A percentile compares a stretch with the other conserved stretches of the same genome.
Evolutionary conservation across 306 rosid genomes (phyloP).

Genomic region (Vigna nakashimae): DNA sequence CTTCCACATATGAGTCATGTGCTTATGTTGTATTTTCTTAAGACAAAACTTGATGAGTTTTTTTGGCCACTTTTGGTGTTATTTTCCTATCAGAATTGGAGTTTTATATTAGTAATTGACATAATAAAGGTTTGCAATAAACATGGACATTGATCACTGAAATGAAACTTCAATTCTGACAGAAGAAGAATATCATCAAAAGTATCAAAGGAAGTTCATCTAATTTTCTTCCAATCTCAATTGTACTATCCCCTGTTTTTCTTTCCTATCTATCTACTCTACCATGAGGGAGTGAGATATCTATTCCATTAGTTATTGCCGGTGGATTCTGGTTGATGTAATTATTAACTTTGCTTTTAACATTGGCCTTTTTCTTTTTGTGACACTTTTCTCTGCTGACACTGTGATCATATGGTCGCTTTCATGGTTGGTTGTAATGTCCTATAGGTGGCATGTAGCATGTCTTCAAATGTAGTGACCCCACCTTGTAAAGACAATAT

Average conservation of each 20-base stretch:
- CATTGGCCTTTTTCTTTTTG: conserved; percentile 55
- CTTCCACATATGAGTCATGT: conserved; percentile 36
- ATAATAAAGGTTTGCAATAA: too few relatives aligned
- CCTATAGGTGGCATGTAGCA: conserved; percentile 43
- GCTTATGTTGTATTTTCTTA: conserved; percentile 48
- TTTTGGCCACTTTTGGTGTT: too few relatives aligned
- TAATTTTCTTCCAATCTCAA: conserved; percentile 25
- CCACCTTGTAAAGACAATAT: conserved; percentile 38
- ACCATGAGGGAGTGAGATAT: conserved; percentile 40
- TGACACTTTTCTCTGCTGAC: conserved; percentile 48
- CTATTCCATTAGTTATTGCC: conserved; percentile 49
- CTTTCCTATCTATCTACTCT: conserved; percentile 2
- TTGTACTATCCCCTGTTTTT: conserved; percentile 27
- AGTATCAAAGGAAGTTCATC: neutral
- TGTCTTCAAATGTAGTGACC: conserved; percentile 37
- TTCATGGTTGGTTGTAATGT: conserved; percentile 49
- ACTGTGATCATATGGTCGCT: conserved; percentile 42
- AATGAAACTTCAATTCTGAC: too few relatives aligned
- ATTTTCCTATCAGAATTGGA: too few relatives aligned
- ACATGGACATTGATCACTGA: too few relatives aligned
- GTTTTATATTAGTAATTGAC: too few relatives aligned
- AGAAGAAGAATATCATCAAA: too few relatives aligned
- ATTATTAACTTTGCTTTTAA: conserved; percentile 55
- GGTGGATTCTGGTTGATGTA: conserved; percentile 60
- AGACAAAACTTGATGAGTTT: neutral